These are phyloP conservation scores for Diaporthe batatas DNA, from an alignment of 2,329 filamentous ascomycete species.

Conservation along the genomic window DNA sequence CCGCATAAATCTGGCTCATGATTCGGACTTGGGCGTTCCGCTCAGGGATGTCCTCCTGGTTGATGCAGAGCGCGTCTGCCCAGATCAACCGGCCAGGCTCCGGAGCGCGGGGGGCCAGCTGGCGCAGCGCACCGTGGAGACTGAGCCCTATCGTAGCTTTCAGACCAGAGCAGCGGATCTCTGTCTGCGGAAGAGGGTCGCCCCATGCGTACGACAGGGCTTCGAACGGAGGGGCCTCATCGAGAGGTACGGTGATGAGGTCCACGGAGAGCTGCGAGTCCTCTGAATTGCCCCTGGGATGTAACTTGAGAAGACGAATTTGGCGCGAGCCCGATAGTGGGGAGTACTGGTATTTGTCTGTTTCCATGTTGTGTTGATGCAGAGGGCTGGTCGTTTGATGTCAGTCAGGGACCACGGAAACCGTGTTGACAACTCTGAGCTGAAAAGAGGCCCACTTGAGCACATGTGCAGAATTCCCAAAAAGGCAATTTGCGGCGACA, in stretches of 20 bases:
- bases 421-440: too few relatives aligned
- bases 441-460: too few relatives aligned
- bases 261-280: neutral
- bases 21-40: constrained; percentile 11
- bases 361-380: neutral
- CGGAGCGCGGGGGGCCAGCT: neutral
- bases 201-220: constrained; percentile 2
- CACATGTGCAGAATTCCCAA: too few relatives aligned
- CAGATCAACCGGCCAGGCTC: neutral
- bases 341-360: neutral
- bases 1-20: constrained; percentile 16
- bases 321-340: neutral
- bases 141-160: neutral
- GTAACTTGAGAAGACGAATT: neutral
- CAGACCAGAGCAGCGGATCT: neutral
- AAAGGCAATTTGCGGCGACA: too few relatives aligned
- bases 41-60: constrained; percentile 1
- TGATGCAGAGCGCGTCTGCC: constrained; percentile 31
- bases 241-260: neutral
- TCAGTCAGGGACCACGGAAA: too few relatives aligned
- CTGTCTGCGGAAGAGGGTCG: neutral
- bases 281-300: neutral
- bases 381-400: neutral
- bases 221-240: neutral
- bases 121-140: neutral